These are phyloP conservation scores for Daldinia sp. DNA, from an alignment of 2,329 filamentous ascomycete genomes.

Conservation along the genomic window DNA sequence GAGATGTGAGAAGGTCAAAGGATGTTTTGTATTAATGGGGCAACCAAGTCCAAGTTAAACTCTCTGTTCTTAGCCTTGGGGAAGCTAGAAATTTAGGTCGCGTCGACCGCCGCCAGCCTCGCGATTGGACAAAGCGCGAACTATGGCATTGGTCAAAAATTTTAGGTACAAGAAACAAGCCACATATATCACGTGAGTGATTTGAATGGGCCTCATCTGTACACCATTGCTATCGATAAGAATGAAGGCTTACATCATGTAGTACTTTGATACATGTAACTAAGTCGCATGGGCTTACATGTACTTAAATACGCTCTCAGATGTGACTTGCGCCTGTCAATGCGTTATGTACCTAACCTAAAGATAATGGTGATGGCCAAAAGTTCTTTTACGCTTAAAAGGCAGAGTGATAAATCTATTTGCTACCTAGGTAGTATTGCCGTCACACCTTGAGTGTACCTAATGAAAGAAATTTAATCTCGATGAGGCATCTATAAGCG, in stretches of 20 bases:
- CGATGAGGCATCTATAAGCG: too few species aligned
- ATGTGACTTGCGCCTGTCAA: too few species aligned
- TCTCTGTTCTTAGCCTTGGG: slow-evolving; percentile 26
- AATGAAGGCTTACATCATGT: not conserved
- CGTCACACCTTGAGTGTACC: too few species aligned
- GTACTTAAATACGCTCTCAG: too few species aligned
- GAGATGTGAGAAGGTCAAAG: not conserved
- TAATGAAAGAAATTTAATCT: too few species aligned
- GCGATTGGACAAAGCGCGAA: slow-evolving; percentile 23
- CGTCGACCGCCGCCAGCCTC: slow-evolving; percentile 37
- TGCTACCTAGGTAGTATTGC: too few species aligned
- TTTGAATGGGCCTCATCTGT: not conserved
- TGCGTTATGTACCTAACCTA: too few species aligned
- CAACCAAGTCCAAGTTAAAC: slow-evolving; percentile 9
- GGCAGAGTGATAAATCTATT: too few species aligned
- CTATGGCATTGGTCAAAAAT: not conserved
- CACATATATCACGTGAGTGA: slow-evolving; percentile 11
- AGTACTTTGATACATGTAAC: too few species aligned
- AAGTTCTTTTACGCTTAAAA: too few species aligned
- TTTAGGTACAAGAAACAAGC: not conserved
- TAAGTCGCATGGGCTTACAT: too few species aligned
- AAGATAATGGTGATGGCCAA: too few species aligned
- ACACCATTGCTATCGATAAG: not conserved
- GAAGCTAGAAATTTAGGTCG: slow-evolving; percentile 41
- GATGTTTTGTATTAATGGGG: slow-evolving; percentile 7